phyloP scores from a whole-genome alignment of 306 rosid species.

The Quercus dentata region DNA sequence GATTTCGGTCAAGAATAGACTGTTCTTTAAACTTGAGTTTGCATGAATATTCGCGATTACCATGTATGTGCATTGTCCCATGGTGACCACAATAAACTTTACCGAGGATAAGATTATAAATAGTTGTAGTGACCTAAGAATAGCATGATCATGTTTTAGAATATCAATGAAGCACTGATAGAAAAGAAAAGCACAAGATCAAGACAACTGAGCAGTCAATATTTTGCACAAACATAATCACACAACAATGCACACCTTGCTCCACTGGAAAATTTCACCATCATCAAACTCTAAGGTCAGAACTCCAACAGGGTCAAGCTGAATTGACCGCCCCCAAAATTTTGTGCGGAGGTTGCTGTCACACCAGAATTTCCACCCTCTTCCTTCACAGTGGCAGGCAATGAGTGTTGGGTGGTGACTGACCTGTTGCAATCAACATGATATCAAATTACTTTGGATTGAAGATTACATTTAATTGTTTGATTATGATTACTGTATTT shows the following conservation, averaged over 20 bases:
- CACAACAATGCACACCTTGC: conserved; percentile 58
- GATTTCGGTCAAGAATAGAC: conserved; percentile 92
- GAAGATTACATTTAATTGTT: background rate
- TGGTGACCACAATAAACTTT: conserved; percentile 95
- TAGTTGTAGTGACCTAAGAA: conserved; percentile 82
- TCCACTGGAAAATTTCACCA: conserved; percentile 97
- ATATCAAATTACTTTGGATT: background rate
- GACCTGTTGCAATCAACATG: conserved; percentile 59
- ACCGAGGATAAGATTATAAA: conserved; percentile 92
- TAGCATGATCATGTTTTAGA: conserved; percentile 18
- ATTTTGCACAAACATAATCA: conserved; percentile 11
- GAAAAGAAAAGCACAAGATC: background rate
- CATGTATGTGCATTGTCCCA: conserved; percentile 84
- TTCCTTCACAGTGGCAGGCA: conserved; percentile 98
- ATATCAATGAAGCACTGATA: background rate
- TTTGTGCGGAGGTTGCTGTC: conserved; percentile 91
- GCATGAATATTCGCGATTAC: conserved; percentile 80
- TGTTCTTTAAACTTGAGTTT: conserved; percentile 92
- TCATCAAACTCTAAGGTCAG: conserved; percentile 86
- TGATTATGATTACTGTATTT: background rate
- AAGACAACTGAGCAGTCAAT: conserved; percentile 1
- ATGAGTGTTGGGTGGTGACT: conserved; percentile 97
- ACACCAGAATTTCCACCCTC: conserved; percentile 99
- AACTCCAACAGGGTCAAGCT: conserved; percentile 93
- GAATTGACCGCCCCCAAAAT: conserved; percentile 98